Evolutionary conservation across 176 grass and related monocot species (phyloP).

Genomic region (Avena atlantica): DNA sequence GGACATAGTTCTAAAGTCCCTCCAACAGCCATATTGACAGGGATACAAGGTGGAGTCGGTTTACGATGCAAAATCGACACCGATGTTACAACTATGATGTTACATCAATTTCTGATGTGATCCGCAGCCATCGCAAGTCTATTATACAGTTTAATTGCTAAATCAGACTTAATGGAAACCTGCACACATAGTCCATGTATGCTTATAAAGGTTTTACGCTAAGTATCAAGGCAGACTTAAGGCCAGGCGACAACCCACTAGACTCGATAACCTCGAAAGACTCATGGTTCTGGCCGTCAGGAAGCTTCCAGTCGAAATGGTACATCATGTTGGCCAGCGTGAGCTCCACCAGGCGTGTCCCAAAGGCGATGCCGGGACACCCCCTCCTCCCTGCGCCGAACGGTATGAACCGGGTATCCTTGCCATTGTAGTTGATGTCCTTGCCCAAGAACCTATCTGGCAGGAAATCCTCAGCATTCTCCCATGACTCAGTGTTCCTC

Average conservation of each 20-base stretch:
- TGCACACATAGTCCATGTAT: background rate
- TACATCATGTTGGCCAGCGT: conserved; percentile 50
- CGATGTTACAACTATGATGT: too few species aligned
- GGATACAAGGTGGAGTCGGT: too few species aligned
- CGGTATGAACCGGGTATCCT: conserved; percentile 40
- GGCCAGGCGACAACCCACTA: background rate
- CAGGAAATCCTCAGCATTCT: conserved; percentile 39
- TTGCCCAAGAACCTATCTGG: conserved; percentile 40
- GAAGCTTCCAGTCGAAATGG: conserved; percentile 61
- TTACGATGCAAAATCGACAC: too few species aligned
- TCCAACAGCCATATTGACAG: too few species aligned
- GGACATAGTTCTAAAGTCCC: too few species aligned
- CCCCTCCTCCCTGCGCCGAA: conserved; percentile 52
- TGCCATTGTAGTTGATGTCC: background rate
- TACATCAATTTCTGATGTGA: too few species aligned
- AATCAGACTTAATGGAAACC: too few species aligned
- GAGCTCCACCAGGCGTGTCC: conserved; percentile 19
- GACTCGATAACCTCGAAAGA: conserved; percentile 45
- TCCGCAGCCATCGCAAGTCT: too few species aligned
- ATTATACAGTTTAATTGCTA: too few species aligned
- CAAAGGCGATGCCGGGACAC: conserved; percentile 28
- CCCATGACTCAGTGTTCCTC: conserved; percentile 37
- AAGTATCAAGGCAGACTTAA: conserved; percentile 34
- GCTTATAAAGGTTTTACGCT: conserved; percentile 18
- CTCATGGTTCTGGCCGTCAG: conserved; percentile 27